These are phyloP conservation scores for Tetrapyrgos nigripes DNA, from an alignment of 1,284 basidiomycete species.

Conservation along the genomic window DNA sequence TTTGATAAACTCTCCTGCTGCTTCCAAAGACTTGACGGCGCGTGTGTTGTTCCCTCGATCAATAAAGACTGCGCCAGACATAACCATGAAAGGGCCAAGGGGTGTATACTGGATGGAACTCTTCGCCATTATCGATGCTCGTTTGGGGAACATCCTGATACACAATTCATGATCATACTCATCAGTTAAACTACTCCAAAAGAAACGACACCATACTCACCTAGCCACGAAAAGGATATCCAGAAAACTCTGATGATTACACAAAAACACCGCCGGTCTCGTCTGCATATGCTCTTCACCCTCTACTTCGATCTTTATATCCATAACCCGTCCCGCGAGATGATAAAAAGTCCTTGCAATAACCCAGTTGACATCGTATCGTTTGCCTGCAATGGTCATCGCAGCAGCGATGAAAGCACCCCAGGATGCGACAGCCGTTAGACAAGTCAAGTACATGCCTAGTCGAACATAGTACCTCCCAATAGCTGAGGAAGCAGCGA, in stretches of 20 bases:
- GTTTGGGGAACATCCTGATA: conserved; percentile 81
- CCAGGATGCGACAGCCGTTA: conserved; percentile 80
- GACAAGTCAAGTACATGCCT: conserved; percentile 75
- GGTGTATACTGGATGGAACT: conserved; percentile 89
- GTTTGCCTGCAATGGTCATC: conserved; percentile 74
- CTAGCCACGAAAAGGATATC: conserved; percentile 87
- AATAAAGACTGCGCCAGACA: conserved; percentile 94
- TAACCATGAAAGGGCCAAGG: conserved; percentile 91
- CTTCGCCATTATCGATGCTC: conserved; percentile 93
- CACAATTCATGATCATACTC: too few species aligned
- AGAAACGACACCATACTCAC: conserved; percentile 46
- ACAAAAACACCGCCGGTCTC: conserved; percentile 79
- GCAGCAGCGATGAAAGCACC: conserved; percentile 78
- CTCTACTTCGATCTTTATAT: conserved; percentile 81
- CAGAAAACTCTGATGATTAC: conserved; percentile 95
- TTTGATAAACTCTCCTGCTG: conserved; percentile 88
- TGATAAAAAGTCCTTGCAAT: conserved; percentile 89
- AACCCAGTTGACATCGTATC: conserved; percentile 86
- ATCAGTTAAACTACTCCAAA: neutral
- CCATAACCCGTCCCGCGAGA: conserved; percentile 70
- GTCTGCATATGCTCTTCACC: conserved; percentile 82
- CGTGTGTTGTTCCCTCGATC: conserved; percentile 84
- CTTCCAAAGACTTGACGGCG: conserved; percentile 80
- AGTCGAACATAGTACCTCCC: conserved; percentile 79
- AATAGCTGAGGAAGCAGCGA: conserved; percentile 59